Conservation (phyloP, 2,329 filamentous ascomycete genomes). For the Fusarium nelsonii region DNA sequence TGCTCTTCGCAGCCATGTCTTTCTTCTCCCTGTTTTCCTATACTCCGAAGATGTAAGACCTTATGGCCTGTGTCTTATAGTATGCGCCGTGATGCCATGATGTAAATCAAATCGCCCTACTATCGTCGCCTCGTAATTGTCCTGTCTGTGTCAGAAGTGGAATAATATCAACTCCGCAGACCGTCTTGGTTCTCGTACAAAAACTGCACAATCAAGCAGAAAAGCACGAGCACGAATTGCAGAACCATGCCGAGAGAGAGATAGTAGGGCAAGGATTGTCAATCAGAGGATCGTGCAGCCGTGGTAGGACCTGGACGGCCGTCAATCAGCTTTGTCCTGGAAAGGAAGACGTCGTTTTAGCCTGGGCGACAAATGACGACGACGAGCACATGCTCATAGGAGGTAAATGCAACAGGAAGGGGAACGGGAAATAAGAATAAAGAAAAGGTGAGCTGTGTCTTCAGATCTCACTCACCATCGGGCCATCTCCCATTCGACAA, state of each 20-base stretch:
- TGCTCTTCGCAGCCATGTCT: background rate
- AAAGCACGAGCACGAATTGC: slow-evolving; percentile 35
- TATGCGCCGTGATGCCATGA: slow-evolving; percentile 16
- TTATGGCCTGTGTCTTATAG: slow-evolving; percentile 10
- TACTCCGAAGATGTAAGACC: background rate
- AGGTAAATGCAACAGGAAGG: background rate
- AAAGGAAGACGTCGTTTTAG: slow-evolving; percentile 39
- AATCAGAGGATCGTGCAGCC: slow-evolving; percentile 52
- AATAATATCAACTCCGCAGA: slow-evolving; percentile 19
- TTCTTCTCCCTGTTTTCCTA: background rate
- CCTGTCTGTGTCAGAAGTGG: slow-evolving; percentile 34
- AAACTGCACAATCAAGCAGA: slow-evolving; percentile 22
- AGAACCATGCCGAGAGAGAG: slow-evolving; percentile 35
- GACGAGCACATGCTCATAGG: slow-evolving; percentile 3
- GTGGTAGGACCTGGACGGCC: slow-evolving; percentile 48
- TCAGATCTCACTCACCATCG: slow-evolving; percentile 71
- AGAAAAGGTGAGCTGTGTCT: background rate
- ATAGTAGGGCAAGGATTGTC: slow-evolving; percentile 31
- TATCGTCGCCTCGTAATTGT: slow-evolving; percentile 22
- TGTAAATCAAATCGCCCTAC: slow-evolving; percentile 24
- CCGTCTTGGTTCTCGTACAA: slow-evolving; percentile 18
- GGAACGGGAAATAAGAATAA: background rate
- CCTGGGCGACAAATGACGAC: slow-evolving; percentile 29
- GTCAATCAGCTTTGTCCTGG: slow-evolving; percentile 49
- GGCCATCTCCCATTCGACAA: slow-evolving; percentile 76